Conservation (phyloP, 768 basidiomycete species). For the Naganishia vaughanmartiniae region DNA sequence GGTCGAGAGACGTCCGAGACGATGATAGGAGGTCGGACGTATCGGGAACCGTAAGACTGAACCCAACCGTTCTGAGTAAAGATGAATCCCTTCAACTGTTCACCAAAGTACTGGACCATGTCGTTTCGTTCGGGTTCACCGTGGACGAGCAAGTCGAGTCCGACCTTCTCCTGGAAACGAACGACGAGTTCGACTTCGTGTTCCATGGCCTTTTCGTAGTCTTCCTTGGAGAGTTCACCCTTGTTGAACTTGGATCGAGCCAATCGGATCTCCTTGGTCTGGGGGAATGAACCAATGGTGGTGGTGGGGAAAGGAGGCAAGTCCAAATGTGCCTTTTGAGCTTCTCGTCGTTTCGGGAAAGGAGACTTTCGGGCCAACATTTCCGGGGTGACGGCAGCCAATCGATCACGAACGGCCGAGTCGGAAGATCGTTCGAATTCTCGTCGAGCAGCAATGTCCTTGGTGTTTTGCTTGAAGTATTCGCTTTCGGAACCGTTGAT, state of each 20-base stretch:
- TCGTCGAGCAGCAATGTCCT: constrained; percentile 87
- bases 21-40: constrained; percentile 96
- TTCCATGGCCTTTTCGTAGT: constrained; percentile 98
- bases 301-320: constrained; percentile 98
- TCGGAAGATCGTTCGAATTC: constrained; percentile 91
- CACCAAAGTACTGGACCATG: constrained; percentile 99
- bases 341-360: constrained; percentile 80
- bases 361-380: constrained; percentile 82
- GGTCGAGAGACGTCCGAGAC: constrained; percentile 92
- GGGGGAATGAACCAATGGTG: constrained; percentile 98
- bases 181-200: constrained; percentile 92
- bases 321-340: constrained; percentile 81
- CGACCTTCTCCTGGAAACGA: constrained; percentile 93
- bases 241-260: constrained; percentile 95
- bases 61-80: constrained; percentile 99
- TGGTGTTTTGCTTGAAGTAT: constrained; percentile 82
- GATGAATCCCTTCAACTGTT: constrained; percentile 88
- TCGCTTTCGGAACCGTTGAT: constrained; percentile 77
- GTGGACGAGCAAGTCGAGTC: constrained; percentile 94
- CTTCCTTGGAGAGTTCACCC: constrained; percentile 73
- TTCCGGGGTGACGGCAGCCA: constrained; percentile 81
- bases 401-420: constrained; percentile 90
- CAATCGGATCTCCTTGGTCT: constrained; percentile 98
- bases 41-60: constrained; percentile 99
- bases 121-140: constrained; percentile 99